These are phyloP conservation scores for Arabidopsis hybrid DNA, from an alignment of 441 rosid genomes.

Conservation along the genomic window DNA sequence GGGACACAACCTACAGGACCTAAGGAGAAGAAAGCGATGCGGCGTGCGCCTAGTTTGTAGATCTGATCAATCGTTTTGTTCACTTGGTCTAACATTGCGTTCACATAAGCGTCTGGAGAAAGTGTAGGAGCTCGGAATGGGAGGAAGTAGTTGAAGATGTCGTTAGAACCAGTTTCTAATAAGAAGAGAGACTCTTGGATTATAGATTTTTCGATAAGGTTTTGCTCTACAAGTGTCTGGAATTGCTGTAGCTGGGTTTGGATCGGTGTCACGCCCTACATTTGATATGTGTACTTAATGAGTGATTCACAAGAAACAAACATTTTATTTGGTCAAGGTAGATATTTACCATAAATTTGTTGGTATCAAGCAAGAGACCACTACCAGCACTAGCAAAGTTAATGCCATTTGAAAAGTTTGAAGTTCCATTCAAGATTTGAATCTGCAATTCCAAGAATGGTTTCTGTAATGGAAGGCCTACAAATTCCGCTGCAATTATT, in stretches of 20 bases:
- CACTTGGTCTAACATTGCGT: conserved; percentile 54
- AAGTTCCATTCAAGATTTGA: conserved; percentile 49
- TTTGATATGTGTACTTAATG: neutral
- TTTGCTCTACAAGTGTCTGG: conserved; percentile 50
- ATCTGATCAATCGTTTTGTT: conserved; percentile 44
- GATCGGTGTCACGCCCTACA: conserved; percentile 60
- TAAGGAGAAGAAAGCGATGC: conserved; percentile 54
- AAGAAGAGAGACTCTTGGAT: conserved; percentile 53
- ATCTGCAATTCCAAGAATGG: conserved; percentile 56
- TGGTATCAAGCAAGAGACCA: conserved; percentile 62
- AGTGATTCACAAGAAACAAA: neutral
- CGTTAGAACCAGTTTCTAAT: conserved; percentile 71
- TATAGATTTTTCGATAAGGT: conserved; percentile 38
- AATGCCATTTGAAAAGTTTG: conserved; percentile 63
- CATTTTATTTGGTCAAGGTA: neutral
- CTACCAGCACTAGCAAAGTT: conserved; percentile 84
- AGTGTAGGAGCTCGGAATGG: conserved; percentile 46
- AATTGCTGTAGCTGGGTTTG: conserved; percentile 64
- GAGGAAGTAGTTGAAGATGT: conserved; percentile 60
- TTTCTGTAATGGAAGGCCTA: conserved; percentile 58
- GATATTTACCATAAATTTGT: conserved; percentile 47
- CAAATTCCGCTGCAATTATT: conserved; percentile 53
- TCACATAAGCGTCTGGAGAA: conserved; percentile 51
- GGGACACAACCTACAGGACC: conserved; percentile 68
- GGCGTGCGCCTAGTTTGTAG: conserved; percentile 54